Evolutionary conservation across 2,329 filamentous ascomycete genomes (phyloP).

Genomic region (Penicillium brevicompactum): DNA sequence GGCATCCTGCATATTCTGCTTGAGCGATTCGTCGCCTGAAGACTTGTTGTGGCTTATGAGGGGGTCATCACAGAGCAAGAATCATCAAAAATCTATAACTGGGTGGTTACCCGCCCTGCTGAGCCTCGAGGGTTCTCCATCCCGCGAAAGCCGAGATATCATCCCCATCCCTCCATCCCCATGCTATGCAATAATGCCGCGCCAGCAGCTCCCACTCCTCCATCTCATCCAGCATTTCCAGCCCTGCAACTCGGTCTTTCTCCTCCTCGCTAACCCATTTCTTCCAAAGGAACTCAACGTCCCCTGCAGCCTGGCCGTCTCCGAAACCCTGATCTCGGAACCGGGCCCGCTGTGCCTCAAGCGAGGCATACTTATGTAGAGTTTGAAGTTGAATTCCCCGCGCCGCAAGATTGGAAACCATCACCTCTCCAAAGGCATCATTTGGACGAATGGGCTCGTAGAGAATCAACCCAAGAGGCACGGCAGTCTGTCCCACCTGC

Average conservation of each 20-base stretch:
- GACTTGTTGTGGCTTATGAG: conserved; percentile 6
- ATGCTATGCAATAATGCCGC: conserved; percentile 84
- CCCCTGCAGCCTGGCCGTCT: conserved; percentile 57
- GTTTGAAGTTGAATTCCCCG: conserved; percentile 85
- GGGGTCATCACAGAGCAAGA: neutral
- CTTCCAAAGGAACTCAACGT: conserved; percentile 73
- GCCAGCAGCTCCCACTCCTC: conserved; percentile 91
- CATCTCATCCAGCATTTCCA: conserved; percentile 91
- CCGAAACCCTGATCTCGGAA: conserved; percentile 68
- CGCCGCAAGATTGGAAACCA: conserved; percentile 84
- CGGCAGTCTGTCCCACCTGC: conserved; percentile 36
- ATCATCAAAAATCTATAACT: conserved; percentile 9
- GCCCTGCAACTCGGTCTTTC: conserved; percentile 72
- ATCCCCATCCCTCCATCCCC: conserved; percentile 71
- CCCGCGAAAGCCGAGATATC: conserved; percentile 31
- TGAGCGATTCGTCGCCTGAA: too few relatives aligned
- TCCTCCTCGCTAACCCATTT: conserved; percentile 71
- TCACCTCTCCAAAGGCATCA: conserved; percentile 86
- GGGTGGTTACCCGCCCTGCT: conserved; percentile 20
- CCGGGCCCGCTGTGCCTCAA: conserved; percentile 68
- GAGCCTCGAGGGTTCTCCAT: conserved; percentile 39
- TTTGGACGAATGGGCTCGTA: conserved; percentile 88
- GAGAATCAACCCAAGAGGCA: conserved; percentile 64
- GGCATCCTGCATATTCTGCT: too few relatives aligned
- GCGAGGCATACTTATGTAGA: conserved; percentile 69